Evolutionary conservation across 805 yeast species (phyloP), one percentile per base, ranked within the genome.

Genomic region (Yarrowia hollandica): DNA sequence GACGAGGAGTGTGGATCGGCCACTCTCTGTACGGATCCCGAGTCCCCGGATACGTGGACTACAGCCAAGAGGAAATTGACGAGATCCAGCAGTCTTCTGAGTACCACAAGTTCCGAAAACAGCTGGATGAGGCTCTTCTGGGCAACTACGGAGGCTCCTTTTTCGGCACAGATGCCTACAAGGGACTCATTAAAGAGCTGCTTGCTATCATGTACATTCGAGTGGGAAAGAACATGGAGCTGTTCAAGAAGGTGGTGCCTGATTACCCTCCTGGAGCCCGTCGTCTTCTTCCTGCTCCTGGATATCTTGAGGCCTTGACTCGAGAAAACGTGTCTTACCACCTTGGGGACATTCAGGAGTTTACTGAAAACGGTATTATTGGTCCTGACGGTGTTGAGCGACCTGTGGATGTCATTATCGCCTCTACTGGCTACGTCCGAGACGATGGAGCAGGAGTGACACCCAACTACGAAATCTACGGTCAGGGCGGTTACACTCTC

Each of bases 81-180:
- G 18, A 30, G 16, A 63, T 66, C 25, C 50, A 35, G 18, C 60
- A 60, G 42, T 62, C 65, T 11, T 57, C 59, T 16, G 50, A 54
- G 12, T 66, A 63, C 28, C 62, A 61, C 30, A 50, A 58, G 34
- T 67, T 62, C 57, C 65, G 69, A 31, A 67, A 67, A 35, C 62
- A 56, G 23, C 54, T 67, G 34, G 69, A 67, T 10, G 42, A 35
- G 19, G 58, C 58, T 25, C 35, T 56, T 12, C 23, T 56, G 14
- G 60, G 60, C 6, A 56, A 46, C 38, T 56, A 63, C 28, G 41
- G 31, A 35, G 28, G 55, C 56, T 33, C 46, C 16, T 58, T 60
- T 52, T 39, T 23, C n/a, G 54, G 64, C 14, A 48, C 38, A 23
- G 30, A 63, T 31, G 23, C 30, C 38, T 35, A 22, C 54, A 37